Evolutionary conservation across 176 grass and related monocot species (phyloP).

Genomic region (Eleusine indica): DNA sequence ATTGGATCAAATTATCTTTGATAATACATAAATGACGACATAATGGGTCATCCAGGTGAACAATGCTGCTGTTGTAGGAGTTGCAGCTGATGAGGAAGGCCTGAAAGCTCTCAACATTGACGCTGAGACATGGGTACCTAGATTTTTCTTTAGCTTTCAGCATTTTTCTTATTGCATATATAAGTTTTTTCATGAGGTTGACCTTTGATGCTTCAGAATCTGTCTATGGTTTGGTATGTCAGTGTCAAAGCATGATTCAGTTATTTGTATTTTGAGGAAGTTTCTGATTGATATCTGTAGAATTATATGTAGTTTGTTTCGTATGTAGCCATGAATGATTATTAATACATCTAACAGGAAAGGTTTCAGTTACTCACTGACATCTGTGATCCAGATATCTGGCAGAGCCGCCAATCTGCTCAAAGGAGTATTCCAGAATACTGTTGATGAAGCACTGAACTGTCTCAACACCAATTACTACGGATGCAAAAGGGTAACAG

Average conservation of each 20-base stretch:
- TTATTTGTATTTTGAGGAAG: not conserved
- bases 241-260: not conserved
- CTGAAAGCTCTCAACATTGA: conserved; percentile 67
- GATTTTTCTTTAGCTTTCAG: not conserved
- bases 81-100: conserved; percentile 51
- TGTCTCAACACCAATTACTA: conserved; percentile 62
- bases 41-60: conserved; percentile 47
- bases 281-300: no score
- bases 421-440: conserved; percentile 59
- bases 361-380: not conserved
- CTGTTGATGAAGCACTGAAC: conserved; percentile 48
- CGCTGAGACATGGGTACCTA: conserved; percentile 51
- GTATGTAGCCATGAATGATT: not conserved
- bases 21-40: not conserved
- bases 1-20: not conserved
- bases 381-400: conserved; percentile 54
- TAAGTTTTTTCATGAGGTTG: not conserved
- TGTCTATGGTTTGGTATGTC: not conserved
- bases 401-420: conserved; percentile 62
- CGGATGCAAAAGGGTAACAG: conserved; percentile 67
- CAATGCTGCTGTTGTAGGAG: conserved; percentile 60
- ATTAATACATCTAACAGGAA: not conserved
- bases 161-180: not conserved
- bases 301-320: not conserved
- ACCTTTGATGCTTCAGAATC: not conserved